These are phyloP conservation scores for Litchi chinensis DNA, from an alignment of 345 rosid genomes.

Conservation along the genomic window DNA sequence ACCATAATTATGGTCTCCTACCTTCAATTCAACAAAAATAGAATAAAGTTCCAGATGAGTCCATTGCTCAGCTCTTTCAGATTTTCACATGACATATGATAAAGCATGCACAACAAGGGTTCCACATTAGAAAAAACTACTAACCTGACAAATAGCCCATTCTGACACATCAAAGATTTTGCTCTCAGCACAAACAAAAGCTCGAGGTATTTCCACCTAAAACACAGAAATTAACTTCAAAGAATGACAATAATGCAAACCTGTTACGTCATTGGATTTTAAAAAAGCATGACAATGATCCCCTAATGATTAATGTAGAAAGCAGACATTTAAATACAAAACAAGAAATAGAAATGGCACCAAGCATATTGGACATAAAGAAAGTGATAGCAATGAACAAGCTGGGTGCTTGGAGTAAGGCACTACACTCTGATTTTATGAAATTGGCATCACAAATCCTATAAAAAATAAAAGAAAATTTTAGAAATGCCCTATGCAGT, in stretches of 20 bases:
- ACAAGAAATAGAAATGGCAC: not conserved
- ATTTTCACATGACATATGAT: not conserved
- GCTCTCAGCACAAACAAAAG: conserved; percentile 99
- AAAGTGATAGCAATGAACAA: not conserved
- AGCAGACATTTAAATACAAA: conserved; percentile 8
- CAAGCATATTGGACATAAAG: not conserved
- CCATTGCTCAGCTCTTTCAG: not conserved
- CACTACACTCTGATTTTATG: not conserved
- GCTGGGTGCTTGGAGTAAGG: not conserved
- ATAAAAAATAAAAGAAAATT: not conserved
- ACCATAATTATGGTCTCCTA: not conserved
- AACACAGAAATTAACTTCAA: conserved; percentile 23
- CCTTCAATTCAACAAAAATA: not conserved
- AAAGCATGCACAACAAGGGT: not conserved
- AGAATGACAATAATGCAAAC: conserved; percentile 17
- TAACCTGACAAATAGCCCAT: conserved; percentile 99
- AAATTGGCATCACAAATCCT: not conserved
- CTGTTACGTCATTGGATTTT: conserved; percentile 4
- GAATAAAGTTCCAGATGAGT: not conserved
- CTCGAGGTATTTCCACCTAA: conserved; percentile 94
- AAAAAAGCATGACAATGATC: not conserved
- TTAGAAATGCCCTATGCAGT: not conserved
- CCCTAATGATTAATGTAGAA: not conserved
- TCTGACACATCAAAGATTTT: conserved; percentile 98
- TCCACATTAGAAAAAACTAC: conserved; percentile 19